phyloP scores from a whole-genome alignment of 257 asterid genomes.

The Misopates orontium region DNA sequence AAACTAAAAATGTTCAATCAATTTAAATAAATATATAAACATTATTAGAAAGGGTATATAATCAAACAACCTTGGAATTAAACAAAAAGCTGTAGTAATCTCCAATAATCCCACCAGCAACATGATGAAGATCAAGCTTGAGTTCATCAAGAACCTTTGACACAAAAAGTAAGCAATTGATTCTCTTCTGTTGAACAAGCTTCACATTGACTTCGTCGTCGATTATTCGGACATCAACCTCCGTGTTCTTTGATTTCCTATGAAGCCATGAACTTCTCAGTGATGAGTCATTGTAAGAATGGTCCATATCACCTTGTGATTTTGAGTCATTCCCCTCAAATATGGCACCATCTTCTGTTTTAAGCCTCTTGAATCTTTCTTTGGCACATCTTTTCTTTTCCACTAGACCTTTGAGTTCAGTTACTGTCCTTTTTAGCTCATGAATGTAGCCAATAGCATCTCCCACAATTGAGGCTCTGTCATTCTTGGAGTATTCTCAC shows the following conservation, averaged over 20 bases:
- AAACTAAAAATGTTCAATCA: not conserved
- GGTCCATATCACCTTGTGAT: slow-evolving; percentile 46
- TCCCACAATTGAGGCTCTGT: slow-evolving; percentile 64
- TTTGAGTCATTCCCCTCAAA: slow-evolving; percentile 39
- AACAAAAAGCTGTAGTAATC: slow-evolving; percentile 79
- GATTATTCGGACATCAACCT: slow-evolving; percentile 81
- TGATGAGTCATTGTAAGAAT: slow-evolving; percentile 47
- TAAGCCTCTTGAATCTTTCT: slow-evolving; percentile 72
- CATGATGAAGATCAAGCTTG: slow-evolving; percentile 86
- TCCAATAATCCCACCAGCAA: slow-evolving; percentile 92
- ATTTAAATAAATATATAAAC: not conserved
- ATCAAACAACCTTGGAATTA: slow-evolving; percentile 69
- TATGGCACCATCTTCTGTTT: slow-evolving; percentile 34
- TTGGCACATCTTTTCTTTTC: slow-evolving; percentile 73
- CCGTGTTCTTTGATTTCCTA: slow-evolving; percentile 72
- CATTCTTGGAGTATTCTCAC: slow-evolving; percentile 38
- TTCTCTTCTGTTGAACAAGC: slow-evolving; percentile 86
- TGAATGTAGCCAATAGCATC: slow-evolving; percentile 65
- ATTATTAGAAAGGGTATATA: too few species aligned
- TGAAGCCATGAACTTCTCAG: slow-evolving; percentile 93
- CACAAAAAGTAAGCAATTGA: slow-evolving; percentile 70
- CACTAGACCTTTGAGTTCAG: slow-evolving; percentile 49
- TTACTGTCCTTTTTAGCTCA: slow-evolving; percentile 67
- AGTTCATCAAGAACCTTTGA: slow-evolving; percentile 83
- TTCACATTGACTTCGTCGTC: slow-evolving; percentile 85